Percentiles rank a stretch among this genome's conserved stretches.
Evolutionary conservation across 179 eudicot genomes (phyloP).

Genomic region (Beta lomatogona): DNA sequence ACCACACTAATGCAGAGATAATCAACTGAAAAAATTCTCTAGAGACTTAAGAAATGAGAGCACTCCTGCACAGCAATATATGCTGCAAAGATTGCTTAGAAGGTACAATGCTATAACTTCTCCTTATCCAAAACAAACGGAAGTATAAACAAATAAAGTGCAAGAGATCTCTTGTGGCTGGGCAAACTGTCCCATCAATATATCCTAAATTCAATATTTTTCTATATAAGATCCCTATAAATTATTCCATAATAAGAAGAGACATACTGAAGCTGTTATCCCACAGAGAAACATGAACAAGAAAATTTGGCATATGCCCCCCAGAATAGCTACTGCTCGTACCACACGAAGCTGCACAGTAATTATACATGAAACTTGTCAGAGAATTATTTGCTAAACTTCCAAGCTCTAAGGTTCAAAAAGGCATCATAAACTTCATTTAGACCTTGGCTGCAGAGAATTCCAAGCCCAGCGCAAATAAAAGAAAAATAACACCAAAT

Average conservation of each 20-base stretch:
- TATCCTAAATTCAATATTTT: background rate
- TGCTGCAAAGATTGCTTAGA: too few species aligned
- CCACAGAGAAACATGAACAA: constrained; percentile 85
- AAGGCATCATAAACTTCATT: constrained; percentile 7
- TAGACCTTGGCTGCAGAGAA: constrained; percentile 80
- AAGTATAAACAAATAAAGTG: too few species aligned
- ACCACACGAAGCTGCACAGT: constrained; percentile 74
- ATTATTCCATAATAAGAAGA: background rate
- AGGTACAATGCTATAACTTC: too few species aligned
- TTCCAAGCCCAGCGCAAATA: constrained; percentile 88
- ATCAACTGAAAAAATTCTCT: background rate
- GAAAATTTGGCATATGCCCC: constrained; percentile 79
- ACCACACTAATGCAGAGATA: background rate
- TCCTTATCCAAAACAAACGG: too few species aligned
- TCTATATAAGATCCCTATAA: background rate
- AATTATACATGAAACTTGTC: constrained; percentile 1
- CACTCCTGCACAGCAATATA: too few species aligned
- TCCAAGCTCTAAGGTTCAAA: background rate
- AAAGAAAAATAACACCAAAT: constrained; percentile 93
- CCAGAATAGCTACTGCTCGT: constrained; percentile 81
- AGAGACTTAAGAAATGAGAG: too few species aligned
- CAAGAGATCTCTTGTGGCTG: too few species aligned
- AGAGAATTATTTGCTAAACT: background rate
- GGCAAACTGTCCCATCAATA: background rate
- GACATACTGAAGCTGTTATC: constrained; percentile 74